These are phyloP conservation scores for Calonectria pteridis DNA, from an alignment of 2,329 filamentous ascomycete species.

Conservation along the genomic window DNA sequence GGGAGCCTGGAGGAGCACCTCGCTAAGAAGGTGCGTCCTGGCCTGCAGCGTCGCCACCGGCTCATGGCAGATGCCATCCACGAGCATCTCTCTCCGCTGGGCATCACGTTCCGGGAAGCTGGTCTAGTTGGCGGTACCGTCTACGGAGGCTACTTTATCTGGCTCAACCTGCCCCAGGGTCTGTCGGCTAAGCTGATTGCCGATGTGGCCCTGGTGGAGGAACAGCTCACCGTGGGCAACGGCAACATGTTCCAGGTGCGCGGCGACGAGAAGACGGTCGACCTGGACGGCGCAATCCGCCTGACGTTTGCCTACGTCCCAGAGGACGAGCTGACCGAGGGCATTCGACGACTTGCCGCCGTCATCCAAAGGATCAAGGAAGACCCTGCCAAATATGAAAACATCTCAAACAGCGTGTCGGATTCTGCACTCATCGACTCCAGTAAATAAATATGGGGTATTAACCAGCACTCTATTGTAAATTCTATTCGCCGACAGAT, in stretches of 20 bases:
- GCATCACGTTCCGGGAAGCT: slow-evolving; percentile 60
- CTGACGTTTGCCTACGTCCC: slow-evolving; percentile 82
- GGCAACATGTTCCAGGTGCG: slow-evolving; percentile 78
- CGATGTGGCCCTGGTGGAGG: slow-evolving; percentile 68
- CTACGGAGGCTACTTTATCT: slow-evolving; percentile 89
- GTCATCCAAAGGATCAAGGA: slow-evolving; percentile 54
- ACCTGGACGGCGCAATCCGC: slow-evolving; percentile 72
- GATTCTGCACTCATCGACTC: slow-evolving; percentile 38
- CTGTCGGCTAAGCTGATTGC: slow-evolving; percentile 68
- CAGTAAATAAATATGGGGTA: slow-evolving; percentile 40
- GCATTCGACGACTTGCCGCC: slow-evolving; percentile 71
- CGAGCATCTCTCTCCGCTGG: slow-evolving; percentile 71
- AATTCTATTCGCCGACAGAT: background rate
- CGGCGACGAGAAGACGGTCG: slow-evolving; percentile 64
- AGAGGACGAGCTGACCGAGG: slow-evolving; percentile 74
- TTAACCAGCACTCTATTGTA: slow-evolving; percentile 5
- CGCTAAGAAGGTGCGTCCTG: slow-evolving; percentile 56
- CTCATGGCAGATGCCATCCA: slow-evolving; percentile 71
- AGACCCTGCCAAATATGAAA: slow-evolving; percentile 44
- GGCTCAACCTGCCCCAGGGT: slow-evolving; percentile 73
- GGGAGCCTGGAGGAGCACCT: slow-evolving; percentile 62
- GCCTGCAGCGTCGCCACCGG: slow-evolving; percentile 59
- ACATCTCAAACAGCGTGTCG: slow-evolving; percentile 16
- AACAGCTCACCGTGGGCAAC: slow-evolving; percentile 75
- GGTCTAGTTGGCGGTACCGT: slow-evolving; percentile 58